Conservation (phyloP, 257 asterid species). For the Dorcoceras hygrometricum region DNA sequence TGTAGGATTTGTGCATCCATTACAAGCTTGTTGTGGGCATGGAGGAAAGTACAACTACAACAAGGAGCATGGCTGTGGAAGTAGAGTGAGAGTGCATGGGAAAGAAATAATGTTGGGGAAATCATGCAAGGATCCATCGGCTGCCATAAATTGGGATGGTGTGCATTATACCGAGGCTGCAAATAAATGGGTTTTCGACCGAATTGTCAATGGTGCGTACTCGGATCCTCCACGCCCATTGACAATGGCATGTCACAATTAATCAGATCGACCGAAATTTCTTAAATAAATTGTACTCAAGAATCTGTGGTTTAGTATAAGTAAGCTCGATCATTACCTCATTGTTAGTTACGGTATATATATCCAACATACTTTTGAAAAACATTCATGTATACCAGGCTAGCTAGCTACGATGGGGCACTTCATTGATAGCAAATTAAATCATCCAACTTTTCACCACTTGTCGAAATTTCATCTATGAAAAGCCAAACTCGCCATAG, state of each 20-base stretch:
- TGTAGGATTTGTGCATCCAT: slow-evolving; percentile 71
- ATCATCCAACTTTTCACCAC: no score
- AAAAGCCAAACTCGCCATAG: no score
- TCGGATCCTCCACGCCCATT: slow-evolving; percentile 81
- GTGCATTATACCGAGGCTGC: slow-evolving; percentile 80
- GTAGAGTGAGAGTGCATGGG: slow-evolving; percentile 54
- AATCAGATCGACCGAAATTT: no score
- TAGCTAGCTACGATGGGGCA: no score
- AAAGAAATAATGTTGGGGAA: slow-evolving; percentile 59
- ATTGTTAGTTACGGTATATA: no score
- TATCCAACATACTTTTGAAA: no score
- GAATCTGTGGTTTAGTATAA: no score
- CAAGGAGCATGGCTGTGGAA: slow-evolving; percentile 55
- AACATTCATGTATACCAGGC: no score
- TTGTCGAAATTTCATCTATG: no score
- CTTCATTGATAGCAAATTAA: no score
- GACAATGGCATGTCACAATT: slow-evolving; percentile 47
- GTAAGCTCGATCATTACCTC: no score
- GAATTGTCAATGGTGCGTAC: slow-evolving; percentile 60
- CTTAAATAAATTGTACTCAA: no score
- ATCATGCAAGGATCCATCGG: slow-evolving; percentile 67
- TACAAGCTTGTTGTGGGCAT: slow-evolving; percentile 82
- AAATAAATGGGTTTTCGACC: slow-evolving; percentile 63
- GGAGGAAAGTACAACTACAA: slow-evolving; percentile 90
- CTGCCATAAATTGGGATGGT: slow-evolving; percentile 71